These are phyloP conservation scores for Neurospora africana DNA, from an alignment of 495 filamentous ascomycete genomes.

Conservation along the genomic window DNA sequence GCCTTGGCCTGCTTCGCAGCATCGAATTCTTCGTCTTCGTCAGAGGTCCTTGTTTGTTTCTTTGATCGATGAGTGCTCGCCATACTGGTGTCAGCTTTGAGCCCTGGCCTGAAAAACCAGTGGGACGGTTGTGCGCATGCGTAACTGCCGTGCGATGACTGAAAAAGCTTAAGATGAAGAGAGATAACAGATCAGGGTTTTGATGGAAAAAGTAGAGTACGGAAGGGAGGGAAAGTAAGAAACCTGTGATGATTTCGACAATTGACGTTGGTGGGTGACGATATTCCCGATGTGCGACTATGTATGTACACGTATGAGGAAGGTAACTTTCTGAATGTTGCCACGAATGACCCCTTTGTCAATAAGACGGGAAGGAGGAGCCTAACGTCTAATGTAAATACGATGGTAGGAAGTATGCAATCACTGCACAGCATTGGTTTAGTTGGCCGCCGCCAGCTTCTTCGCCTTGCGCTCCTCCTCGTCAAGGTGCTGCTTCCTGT, in stretches of 20 bases:
- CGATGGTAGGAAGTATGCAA: background rate
- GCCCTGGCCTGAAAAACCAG: background rate
- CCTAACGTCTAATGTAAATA: background rate
- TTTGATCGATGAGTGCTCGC: slow-evolving; percentile 2
- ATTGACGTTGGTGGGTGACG: slow-evolving; percentile 1
- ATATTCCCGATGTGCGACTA: slow-evolving; percentile 13
- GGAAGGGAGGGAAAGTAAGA: background rate
- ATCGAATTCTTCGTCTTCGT: slow-evolving; percentile 11
- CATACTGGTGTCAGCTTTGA: slow-evolving; percentile 12
- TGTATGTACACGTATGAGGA: slow-evolving; percentile 12
- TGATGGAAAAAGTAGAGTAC: background rate
- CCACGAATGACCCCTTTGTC: background rate
- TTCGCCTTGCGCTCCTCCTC: slow-evolving; percentile 37
- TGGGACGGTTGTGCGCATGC: background rate
- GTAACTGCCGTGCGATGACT: background rate
- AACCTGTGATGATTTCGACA: background rate
- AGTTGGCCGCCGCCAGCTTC: slow-evolving; percentile 26
- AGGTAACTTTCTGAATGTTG: slow-evolving; percentile 1
- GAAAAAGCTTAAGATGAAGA: background rate
- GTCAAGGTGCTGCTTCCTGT: slow-evolving; percentile 32
- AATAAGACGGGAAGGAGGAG: background rate
- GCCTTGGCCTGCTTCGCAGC: slow-evolving; percentile 16
- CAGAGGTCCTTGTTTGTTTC: background rate
- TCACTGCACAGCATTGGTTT: slow-evolving; percentile 4
- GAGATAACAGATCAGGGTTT: background rate